Evolutionary conservation across 139 green algal species (phyloP).

Genomic region (Tetraselmis striata): DNA sequence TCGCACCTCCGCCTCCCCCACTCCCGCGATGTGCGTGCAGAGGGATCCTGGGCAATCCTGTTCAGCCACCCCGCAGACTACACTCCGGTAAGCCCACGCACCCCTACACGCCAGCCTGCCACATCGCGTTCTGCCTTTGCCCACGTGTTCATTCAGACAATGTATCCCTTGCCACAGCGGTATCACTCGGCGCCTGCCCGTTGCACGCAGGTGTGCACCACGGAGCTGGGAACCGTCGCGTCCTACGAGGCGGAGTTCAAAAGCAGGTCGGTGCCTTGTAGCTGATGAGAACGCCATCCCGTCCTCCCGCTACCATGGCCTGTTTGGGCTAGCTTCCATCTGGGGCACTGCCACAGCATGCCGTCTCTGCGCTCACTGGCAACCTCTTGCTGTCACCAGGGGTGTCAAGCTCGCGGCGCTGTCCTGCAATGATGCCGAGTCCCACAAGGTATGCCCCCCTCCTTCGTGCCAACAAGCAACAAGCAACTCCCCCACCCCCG

Average conservation of each 20-base stretch:
- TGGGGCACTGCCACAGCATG: no score
- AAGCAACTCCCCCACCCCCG: no score
- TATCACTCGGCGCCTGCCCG: neutral
- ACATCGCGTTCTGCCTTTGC: neutral
- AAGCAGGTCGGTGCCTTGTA: constrained; percentile 16
- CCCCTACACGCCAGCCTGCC: neutral
- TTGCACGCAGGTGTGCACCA: constrained; percentile 43
- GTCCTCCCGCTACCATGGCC: no score
- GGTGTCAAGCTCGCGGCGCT: constrained; percentile 58
- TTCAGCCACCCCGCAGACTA: constrained; percentile 55
- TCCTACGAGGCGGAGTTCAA: constrained; percentile 25
- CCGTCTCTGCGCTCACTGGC: no score
- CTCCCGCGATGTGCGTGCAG: no score
- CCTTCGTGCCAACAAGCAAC: no score
- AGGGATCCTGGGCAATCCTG: constrained; percentile 45
- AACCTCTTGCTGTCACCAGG: no score
- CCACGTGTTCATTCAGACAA: neutral
- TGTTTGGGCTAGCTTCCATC: no score
- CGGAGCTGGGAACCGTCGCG: constrained; percentile 44
- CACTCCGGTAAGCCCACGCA: constrained; percentile 29
- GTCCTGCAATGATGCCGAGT: constrained; percentile 49
- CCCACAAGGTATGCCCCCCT: constrained; percentile 33
- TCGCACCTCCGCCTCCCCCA: no score
- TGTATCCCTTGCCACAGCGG: neutral
- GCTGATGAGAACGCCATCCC: neutral